Evolutionary conservation across 1,284 basidiomycete genomes (phyloP).

Genomic region (Naganishia albida): DNA sequence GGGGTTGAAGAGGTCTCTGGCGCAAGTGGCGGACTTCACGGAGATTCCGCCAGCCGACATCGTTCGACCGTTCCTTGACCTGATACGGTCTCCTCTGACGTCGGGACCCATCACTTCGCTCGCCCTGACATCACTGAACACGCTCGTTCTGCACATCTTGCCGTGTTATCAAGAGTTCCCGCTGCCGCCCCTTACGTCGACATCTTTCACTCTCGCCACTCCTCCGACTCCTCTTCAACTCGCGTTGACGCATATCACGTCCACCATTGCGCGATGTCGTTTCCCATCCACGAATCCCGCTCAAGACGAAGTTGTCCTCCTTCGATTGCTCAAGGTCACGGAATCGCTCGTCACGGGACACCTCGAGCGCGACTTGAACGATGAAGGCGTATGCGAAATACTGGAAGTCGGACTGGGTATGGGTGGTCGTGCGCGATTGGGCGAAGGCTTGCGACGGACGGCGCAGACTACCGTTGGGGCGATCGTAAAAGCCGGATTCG

Average conservation of each 20-base stretch:
- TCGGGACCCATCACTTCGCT: constrained; percentile 92
- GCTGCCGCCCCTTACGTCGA: constrained; percentile 56
- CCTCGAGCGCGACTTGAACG: constrained; percentile 63
- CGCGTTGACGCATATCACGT: constrained; percentile 81
- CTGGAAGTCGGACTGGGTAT: constrained; percentile 96
- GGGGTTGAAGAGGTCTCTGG: constrained; percentile 74
- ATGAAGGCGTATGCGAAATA: constrained; percentile 97
- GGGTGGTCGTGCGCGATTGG: constrained; percentile 92
- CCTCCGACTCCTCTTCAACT: constrained; percentile 50
- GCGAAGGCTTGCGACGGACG: constrained; percentile 66
- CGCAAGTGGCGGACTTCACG: constrained; percentile 65
- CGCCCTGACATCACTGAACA: constrained; percentile 83
- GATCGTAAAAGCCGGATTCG: constrained; percentile 79
- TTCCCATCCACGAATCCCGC: constrained; percentile 96
- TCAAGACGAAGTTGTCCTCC: constrained; percentile 91
- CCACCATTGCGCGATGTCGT: constrained; percentile 89
- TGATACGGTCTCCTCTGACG: constrained; percentile 87
- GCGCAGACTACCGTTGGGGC: constrained; percentile 92
- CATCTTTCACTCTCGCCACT: constrained; percentile 56
- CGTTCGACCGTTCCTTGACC: constrained; percentile 85
- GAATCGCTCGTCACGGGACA: constrained; percentile 74
- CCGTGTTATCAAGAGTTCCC: constrained; percentile 55
- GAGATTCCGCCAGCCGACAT: constrained; percentile 62
- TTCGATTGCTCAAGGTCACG: constrained; percentile 89
- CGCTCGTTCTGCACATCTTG: constrained; percentile 76